These are phyloP conservation scores for Petrea volubilis DNA, from an alignment of 257 asterid species.

Conservation along the genomic window DNA sequence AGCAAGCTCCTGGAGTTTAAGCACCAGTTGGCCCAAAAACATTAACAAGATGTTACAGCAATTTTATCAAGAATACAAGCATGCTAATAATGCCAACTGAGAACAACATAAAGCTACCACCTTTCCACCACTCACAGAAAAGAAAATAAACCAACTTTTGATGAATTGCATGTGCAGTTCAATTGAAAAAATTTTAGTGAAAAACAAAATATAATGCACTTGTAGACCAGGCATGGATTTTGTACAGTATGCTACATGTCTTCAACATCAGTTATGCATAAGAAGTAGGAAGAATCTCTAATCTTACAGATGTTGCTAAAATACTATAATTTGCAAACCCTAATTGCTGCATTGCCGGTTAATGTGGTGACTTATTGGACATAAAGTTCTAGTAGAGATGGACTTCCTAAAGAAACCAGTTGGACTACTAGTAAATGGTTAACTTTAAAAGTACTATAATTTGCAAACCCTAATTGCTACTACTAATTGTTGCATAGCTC, in stretches of 20 bases:
- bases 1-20: slow-evolving; percentile 79
- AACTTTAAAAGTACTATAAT: no score
- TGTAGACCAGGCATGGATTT: neutral
- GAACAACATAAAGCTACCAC: slow-evolving; percentile 10
- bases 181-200: neutral
- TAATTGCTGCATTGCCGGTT: no score
- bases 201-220: neutral
- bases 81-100: slow-evolving; percentile 1
- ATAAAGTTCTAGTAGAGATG: no score
- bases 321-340: neutral
- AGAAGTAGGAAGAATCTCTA: neutral
- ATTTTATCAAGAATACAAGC: neutral
- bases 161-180: slow-evolving; percentile 9
- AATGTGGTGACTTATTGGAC: no score
- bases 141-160: slow-evolving; percentile 2
- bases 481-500: no score
- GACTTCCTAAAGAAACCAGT: no score
- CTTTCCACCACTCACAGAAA: neutral
- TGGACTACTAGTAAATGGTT: no score
- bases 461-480: no score
- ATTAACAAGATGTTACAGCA: slow-evolving; percentile 7
- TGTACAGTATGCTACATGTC: neutral
- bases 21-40: slow-evolving; percentile 11
- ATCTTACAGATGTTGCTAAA: neutral
- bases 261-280: neutral